Evolutionary conservation across 495 filamentous ascomycete species (phyloP), one percentile per base, ranked within the genome.

Genomic region (Margaritispora aquatica): DNA sequence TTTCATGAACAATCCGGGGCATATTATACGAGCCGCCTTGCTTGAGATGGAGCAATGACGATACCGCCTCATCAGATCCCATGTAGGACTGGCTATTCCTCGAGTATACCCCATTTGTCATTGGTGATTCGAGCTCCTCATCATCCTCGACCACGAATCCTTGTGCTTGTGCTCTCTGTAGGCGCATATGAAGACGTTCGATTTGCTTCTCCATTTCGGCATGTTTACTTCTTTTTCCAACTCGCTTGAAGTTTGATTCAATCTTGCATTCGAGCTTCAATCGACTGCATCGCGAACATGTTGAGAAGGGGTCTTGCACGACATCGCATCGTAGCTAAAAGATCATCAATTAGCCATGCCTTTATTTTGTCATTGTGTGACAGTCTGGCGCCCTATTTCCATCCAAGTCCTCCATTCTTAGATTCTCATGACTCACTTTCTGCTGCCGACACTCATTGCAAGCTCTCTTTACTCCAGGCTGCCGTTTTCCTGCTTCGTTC

Each of bases 401-500:
- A 47, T 44, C 59, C 44, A 41, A 49, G 29, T 57, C 36, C 41
- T 53, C 54, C 54, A 24, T 55, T 51, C 1, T 19, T n/a, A 46
- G 11, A 23, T 46, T 44, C 3, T 17, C 41, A 34, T 66, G 69
- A 74, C 74, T 74, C 66, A 92, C 90, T 81, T 97, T 96, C 73
- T 96, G 92, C 72, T 97, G 92, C 38, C 91, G 83, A 71, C 92
- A 97, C 70, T 97, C 90, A 73, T 97, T 96, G 70, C 92, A 96
- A 17, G 92, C 92, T 59, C 90, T 83, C 73, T 95, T 96, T 48
- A 91, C 86, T 11, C 84, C 83, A 13, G 88, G 88, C 57, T 85
- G 83, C 60, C 84, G 77, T 69, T 82, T 83, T 65, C 88, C 81
- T n/a, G n/a, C n/a, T 59, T 80, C 80, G 22, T 71, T 72, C 19